These are phyloP conservation scores for Fusarium mundagurra DNA, from an alignment of 2,329 filamentous ascomycete genomes.

Conservation along the genomic window DNA sequence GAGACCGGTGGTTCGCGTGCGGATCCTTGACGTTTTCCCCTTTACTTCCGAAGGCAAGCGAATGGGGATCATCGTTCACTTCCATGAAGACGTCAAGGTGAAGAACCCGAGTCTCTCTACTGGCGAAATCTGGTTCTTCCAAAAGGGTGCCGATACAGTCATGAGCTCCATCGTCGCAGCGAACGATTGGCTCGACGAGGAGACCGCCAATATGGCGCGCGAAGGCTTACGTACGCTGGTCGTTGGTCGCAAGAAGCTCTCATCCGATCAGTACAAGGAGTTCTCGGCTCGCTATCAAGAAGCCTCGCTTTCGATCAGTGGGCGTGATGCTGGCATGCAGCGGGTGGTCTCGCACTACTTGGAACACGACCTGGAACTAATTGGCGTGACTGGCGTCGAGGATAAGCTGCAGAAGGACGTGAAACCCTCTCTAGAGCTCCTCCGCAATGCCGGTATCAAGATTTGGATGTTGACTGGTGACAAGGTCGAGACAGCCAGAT, in stretches of 20 bases:
- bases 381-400: conserved; percentile 98
- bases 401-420: conserved; percentile 96
- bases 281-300: conserved; percentile 81
- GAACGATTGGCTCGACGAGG: conserved; percentile 98
- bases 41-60: conserved; percentile 98
- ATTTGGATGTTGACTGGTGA: conserved; percentile 99
- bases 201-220: conserved; percentile 99
- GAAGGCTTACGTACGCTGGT: conserved; percentile 95
- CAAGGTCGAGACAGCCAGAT: conserved; percentile 97
- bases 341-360: conserved; percentile 82
- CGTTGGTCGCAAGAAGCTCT: conserved; percentile 90
- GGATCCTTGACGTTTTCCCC: conserved; percentile 93
- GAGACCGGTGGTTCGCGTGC: conserved; percentile 80
- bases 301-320: conserved; percentile 81
- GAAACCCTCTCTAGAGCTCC: conserved; percentile 91
- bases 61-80: conserved; percentile 96
- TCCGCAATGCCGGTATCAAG: conserved; percentile 97
- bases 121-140: conserved; percentile 96
- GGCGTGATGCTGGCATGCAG: conserved; percentile 84
- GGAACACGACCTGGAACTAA: conserved; percentile 87
- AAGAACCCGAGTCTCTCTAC: conserved; percentile 61
- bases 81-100: conserved; percentile 67
- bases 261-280: conserved; percentile 79
- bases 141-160: conserved; percentile 97
- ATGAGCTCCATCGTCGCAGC: conserved; percentile 96